Evolutionary conservation across 805 yeast genomes (phyloP).

Genomic region (Cyberlindnera americana): DNA sequence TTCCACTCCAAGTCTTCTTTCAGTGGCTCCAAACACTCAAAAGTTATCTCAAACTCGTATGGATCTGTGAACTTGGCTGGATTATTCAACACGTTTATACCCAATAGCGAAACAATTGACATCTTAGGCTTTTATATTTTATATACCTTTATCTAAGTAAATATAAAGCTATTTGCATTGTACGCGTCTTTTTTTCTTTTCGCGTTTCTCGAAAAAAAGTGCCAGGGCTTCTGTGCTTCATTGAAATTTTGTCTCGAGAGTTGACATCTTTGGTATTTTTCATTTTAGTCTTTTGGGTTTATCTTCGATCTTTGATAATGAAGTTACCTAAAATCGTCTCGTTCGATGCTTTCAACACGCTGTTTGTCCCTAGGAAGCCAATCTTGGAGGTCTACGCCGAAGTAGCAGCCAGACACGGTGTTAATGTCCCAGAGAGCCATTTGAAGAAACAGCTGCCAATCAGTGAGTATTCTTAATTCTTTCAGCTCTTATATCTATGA

Average conservation of each 20-base stretch:
- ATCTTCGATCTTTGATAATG: no score
- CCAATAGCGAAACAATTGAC: slow-evolving; percentile 92
- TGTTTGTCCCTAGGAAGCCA: slow-evolving; percentile 54
- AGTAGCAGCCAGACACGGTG: slow-evolving; percentile 44
- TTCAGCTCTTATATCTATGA: background rate
- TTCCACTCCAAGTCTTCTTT: slow-evolving; percentile 92
- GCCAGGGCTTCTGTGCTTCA: slow-evolving; percentile 8
- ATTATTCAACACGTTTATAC: slow-evolving; percentile 87
- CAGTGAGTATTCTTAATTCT: slow-evolving; percentile 4
- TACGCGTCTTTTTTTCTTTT: slow-evolving; percentile 1
- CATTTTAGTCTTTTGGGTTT: no score
- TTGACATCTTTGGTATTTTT: no score
- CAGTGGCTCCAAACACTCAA: slow-evolving; percentile 91
- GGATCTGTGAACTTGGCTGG: slow-evolving; percentile 94
- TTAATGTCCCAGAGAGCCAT: slow-evolving; percentile 28
- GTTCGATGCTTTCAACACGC: slow-evolving; percentile 66
- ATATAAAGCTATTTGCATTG: background rate
- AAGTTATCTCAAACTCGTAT: slow-evolving; percentile 94
- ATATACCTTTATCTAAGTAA: background rate
- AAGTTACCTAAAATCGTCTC: slow-evolving; percentile 41
- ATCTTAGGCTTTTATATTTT: slow-evolving; percentile 33
- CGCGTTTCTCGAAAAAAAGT: no score
- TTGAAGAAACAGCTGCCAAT: slow-evolving; percentile 21
- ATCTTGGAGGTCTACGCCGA: slow-evolving; percentile 51
- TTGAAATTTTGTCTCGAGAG: no score